Percentiles rank a stretch among this genome's conserved stretches.
phyloP scores from a whole-genome alignment of 2,329 filamentous ascomycete genomes.

The Talaromyces sp. region DNA sequence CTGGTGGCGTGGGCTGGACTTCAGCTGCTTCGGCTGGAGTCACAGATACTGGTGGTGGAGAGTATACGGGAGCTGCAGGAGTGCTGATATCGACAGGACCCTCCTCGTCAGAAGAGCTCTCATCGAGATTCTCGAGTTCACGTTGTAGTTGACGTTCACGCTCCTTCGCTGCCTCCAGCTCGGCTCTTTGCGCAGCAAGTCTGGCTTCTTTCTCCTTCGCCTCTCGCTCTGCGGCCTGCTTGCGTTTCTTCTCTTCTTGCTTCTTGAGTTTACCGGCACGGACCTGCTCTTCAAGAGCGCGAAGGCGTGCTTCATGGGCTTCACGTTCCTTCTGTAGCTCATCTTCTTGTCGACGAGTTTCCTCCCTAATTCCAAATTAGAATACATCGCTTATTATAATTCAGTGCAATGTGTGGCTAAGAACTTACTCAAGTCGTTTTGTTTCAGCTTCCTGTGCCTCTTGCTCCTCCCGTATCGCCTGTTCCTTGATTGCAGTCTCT shows the following conservation, averaged over 20 bases:
- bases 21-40: slow-evolving; percentile 24
- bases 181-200: slow-evolving; percentile 79
- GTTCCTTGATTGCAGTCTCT: slow-evolving; percentile 56
- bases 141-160: slow-evolving; percentile 85
- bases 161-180: slow-evolving; percentile 88
- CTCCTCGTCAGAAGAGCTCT: slow-evolving; percentile 73
- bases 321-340: slow-evolving; percentile 78
- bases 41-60: slow-evolving; percentile 28
- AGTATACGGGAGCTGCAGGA: slow-evolving; percentile 42
- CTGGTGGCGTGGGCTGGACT: slow-evolving; percentile 22
- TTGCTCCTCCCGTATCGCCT: slow-evolving; percentile 65
- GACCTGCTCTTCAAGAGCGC: slow-evolving; percentile 89
- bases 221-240: slow-evolving; percentile 82
- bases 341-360: slow-evolving; percentile 72
- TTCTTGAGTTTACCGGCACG: slow-evolving; percentile 92
- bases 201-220: slow-evolving; percentile 85
- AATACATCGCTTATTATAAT: slow-evolving; percentile 13
- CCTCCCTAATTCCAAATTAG: slow-evolving; percentile 56
- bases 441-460: slow-evolving; percentile 72
- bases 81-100: slow-evolving; percentile 68
- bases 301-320: slow-evolving; percentile 77
- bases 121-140: slow-evolving; percentile 76
- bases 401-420: not conserved
- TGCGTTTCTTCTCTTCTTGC: slow-evolving; percentile 89
- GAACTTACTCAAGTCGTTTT: slow-evolving; percentile 76